Conservation (phyloP, 345 rosid species). For the Hypericum perforatum region DNA sequence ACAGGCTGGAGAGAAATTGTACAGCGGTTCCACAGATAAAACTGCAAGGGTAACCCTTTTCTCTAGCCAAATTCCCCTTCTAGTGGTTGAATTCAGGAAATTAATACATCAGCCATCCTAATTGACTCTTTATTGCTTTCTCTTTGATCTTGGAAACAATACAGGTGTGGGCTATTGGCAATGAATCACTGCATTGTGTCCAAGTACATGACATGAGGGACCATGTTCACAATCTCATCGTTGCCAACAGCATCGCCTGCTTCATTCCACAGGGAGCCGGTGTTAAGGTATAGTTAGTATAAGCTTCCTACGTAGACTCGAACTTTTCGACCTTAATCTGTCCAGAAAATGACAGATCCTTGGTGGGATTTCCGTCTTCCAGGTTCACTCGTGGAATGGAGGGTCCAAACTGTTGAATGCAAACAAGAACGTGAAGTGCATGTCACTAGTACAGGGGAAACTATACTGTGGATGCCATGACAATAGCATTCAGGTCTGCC, state of each 20-base stretch:
- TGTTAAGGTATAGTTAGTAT: slow-evolving; percentile 38
- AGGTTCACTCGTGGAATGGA: slow-evolving; percentile 65
- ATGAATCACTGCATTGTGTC: slow-evolving; percentile 26
- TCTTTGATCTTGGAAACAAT: no score
- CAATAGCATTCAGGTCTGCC: slow-evolving; percentile 63
- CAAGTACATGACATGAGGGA: slow-evolving; percentile 65
- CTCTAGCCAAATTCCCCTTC: neutral
- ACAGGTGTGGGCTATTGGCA: slow-evolving; percentile 46
- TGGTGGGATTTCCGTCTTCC: neutral
- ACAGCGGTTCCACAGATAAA: slow-evolving; percentile 61
- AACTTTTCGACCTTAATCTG: no score
- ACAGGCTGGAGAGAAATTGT: slow-evolving; percentile 43
- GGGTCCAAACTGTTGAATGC: slow-evolving; percentile 40
- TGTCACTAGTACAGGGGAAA: slow-evolving; percentile 46
- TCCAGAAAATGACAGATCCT: neutral
- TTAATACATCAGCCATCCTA: no score
- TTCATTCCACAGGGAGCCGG: slow-evolving; percentile 69
- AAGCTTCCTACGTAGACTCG: neutral
- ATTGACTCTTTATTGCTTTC: no score
- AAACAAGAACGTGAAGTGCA: slow-evolving; percentile 37
- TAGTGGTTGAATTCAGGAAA: neutral
- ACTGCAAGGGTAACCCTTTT: slow-evolving; percentile 34
- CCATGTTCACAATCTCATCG: slow-evolving; percentile 46
- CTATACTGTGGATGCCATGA: slow-evolving; percentile 68
- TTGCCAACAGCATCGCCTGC: slow-evolving; percentile 37